Conservation (phyloP, 1,139 yeast genomes). For the Candida glucosophila region DNA sequence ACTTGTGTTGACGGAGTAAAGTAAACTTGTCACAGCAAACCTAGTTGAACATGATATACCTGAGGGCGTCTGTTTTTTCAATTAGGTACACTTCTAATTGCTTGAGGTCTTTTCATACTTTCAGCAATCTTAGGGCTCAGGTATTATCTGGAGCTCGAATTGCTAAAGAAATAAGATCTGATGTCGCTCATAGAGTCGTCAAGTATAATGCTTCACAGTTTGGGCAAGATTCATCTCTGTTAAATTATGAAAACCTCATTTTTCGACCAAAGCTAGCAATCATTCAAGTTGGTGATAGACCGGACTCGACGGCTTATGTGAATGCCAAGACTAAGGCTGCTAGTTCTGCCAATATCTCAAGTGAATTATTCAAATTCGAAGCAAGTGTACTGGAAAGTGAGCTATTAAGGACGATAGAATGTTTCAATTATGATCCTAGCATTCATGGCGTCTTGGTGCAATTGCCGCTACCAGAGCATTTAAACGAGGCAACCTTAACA, state of each 20-base stretch:
- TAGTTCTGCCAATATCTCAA: slow-evolving; percentile 53
- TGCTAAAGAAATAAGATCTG: slow-evolving; percentile 29
- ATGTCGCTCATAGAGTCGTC: slow-evolving; percentile 35
- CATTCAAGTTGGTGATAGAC: slow-evolving; percentile 67
- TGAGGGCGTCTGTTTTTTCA: slow-evolving; percentile 3
- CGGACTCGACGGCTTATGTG: slow-evolving; percentile 73
- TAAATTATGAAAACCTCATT: slow-evolving; percentile 21
- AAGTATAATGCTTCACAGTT: slow-evolving; percentile 25
- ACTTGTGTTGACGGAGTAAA: too few species aligned
- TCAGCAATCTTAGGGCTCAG: slow-evolving; percentile 19
- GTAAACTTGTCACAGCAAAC: too few species aligned
- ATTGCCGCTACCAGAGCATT: slow-evolving; percentile 63
- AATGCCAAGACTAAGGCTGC: slow-evolving; percentile 71
- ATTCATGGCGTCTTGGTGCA: slow-evolving; percentile 69
- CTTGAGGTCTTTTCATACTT: slow-evolving; percentile 9
- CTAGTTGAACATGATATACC: too few species aligned
- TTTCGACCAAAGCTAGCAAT: slow-evolving; percentile 62
- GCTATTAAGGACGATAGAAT: slow-evolving; percentile 45
- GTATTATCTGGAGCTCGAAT: slow-evolving; percentile 38
- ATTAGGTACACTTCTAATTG: too few species aligned
- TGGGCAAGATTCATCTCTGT: slow-evolving; percentile 6
- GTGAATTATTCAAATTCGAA: slow-evolving; percentile 49
- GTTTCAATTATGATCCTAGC: slow-evolving; percentile 51
- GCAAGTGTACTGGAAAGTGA: slow-evolving; percentile 48
- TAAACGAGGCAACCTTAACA: slow-evolving; percentile 60